Evolutionary conservation across 352 stramenopile genomes (phyloP).

Genomic region (Phytopythium delawarense): DNA sequence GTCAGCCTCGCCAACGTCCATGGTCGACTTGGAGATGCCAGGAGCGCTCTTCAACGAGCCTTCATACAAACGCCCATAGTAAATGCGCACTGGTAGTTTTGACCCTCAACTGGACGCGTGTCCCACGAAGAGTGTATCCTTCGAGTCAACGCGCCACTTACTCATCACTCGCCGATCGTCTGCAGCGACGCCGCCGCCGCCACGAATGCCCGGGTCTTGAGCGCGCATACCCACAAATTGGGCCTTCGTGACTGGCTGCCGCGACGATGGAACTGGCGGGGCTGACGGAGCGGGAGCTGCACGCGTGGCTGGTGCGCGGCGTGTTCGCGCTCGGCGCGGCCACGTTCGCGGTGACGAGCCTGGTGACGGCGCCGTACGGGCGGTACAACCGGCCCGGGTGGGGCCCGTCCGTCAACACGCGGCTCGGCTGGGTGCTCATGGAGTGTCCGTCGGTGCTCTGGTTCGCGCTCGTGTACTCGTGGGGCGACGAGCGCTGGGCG

Average conservation of each 20-base stretch:
- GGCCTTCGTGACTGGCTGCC: no score
- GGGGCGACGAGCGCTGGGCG: conserved; percentile 29
- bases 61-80: no score
- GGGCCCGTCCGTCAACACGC: conserved; percentile 49
- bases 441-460: conserved; percentile 62
- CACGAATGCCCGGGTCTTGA: no score
- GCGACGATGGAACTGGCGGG: conserved; percentile 19
- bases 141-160: neutral
- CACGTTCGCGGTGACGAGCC: conserved; percentile 41
- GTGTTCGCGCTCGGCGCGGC: conserved; percentile 52
- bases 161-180: neutral
- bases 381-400: conserved; percentile 48
- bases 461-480: conserved; percentile 45
- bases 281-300: conserved; percentile 41
- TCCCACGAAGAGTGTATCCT: neutral
- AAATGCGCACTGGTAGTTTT: no score
- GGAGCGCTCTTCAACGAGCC: no score
- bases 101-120: no score
- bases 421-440: conserved; percentile 71
- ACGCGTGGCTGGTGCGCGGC: conserved; percentile 43
- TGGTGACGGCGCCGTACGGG: conserved; percentile 64
- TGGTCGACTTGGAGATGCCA: no score
- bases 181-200: no score
- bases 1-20: no score
- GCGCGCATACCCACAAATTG: no score